These are phyloP conservation scores for Margaritispora aquatica DNA, from an alignment of 495 filamentous ascomycete genomes.

Conservation along the genomic window DNA sequence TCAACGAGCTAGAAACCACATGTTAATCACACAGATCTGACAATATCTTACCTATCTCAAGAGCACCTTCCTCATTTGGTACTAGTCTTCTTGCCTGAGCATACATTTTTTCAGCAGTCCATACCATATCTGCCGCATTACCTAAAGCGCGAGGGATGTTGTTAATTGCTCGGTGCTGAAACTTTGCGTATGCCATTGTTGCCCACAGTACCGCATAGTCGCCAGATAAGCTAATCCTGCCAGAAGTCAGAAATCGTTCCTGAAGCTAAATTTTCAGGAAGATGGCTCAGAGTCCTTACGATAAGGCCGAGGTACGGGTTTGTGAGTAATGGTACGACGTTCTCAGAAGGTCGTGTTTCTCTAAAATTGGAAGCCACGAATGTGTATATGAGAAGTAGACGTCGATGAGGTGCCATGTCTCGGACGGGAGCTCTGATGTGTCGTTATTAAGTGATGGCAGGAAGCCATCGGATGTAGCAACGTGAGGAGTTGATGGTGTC, in stretches of 20 bases:
- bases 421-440: conserved; percentile 37
- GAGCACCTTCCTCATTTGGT: conserved; percentile 49
- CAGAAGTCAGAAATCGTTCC: background rate
- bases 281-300: background rate
- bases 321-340: conserved; percentile 36
- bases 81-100: conserved; percentile 50
- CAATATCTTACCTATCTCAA: conserved; percentile 43
- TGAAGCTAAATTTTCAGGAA: background rate
- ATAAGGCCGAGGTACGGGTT: conserved; percentile 21
- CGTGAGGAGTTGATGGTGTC: conserved; percentile 34
- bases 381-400: conserved; percentile 69
- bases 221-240: conserved; percentile 35
- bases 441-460: conserved; percentile 25
- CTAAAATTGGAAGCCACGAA: conserved; percentile 65
- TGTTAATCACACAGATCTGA: too few relatives aligned
- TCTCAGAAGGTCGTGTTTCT: conserved; percentile 58
- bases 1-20: too few relatives aligned
- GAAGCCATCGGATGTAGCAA: conserved; percentile 26
- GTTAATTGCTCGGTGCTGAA: conserved; percentile 38
- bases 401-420: conserved; percentile 61
- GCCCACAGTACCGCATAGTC: conserved; percentile 62
- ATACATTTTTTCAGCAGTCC: conserved; percentile 45
- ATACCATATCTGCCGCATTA: conserved; percentile 19
- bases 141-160: conserved; percentile 23
- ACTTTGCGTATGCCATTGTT: conserved; percentile 47